Percentiles rank a stretch among this genome's conserved stretches.
Conservation (phyloP, 352 stramenopile genomes). For the Globisporangium cederbergense region DNA sequence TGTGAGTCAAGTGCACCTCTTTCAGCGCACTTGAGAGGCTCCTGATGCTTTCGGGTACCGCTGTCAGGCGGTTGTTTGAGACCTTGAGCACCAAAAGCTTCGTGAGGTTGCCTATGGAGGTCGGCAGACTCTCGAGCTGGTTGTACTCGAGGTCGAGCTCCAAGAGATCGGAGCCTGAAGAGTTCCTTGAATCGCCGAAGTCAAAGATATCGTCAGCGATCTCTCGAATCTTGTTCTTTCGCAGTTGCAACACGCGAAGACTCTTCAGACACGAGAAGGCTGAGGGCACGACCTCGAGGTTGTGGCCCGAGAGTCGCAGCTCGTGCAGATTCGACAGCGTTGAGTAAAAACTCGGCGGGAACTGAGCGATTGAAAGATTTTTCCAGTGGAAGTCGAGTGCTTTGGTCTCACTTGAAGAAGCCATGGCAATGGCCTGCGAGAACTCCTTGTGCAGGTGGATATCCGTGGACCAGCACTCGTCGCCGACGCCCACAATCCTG, state of each 20-base stretch:
- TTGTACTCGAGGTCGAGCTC: constrained; percentile 75
- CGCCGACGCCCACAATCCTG: constrained; percentile 37
- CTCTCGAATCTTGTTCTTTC: constrained; percentile 49
- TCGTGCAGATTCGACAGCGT: constrained; percentile 36
- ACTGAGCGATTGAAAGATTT: constrained; percentile 38
- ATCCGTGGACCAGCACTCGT: constrained; percentile 66
- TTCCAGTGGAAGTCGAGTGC: constrained; percentile 73
- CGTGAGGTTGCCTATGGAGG: constrained; percentile 35
- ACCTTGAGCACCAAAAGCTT: constrained; percentile 39
- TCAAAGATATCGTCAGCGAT: constrained; percentile 47
- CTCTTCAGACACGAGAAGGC: constrained; percentile 32
- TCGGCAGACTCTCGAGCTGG: constrained; percentile 33
- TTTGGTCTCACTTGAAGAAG: constrained; percentile 19
- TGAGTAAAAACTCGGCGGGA: constrained; percentile 51
- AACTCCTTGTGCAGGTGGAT: constrained; percentile 66
- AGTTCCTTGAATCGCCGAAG: background rate
- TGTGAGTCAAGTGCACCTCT: constrained; percentile 51
- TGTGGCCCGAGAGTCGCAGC: constrained; percentile 59
- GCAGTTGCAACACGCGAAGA: constrained; percentile 57
- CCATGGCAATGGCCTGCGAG: constrained; percentile 30
- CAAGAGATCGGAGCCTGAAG: constrained; percentile 26
- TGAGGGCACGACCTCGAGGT: constrained; percentile 34
- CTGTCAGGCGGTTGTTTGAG: constrained; percentile 45
- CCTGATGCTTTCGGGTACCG: constrained; percentile 35
- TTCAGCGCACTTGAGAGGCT: constrained; percentile 26